Evolutionary conservation across 441 rosid species (phyloP), one percentile per base, ranked within the genome.

Genomic region (Brassica hybrid): DNA sequence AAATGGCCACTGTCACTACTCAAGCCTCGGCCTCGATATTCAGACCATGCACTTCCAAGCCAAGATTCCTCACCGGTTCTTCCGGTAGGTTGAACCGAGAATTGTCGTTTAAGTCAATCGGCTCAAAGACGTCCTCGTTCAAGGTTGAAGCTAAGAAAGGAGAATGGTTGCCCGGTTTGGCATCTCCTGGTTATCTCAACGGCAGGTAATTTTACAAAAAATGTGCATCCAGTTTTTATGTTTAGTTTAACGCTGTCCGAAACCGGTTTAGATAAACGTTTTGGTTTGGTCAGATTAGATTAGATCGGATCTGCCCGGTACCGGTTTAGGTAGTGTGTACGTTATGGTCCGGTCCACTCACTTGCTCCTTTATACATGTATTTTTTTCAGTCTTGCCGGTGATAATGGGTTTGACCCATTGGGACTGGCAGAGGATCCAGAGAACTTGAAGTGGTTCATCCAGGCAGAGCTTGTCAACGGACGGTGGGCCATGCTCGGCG

Each of bases 401-500:
- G 99, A 94, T 84, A 94, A 94, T 63, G 99, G 99, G 18, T 92
- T 94, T 69, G 99, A 94, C 82, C 99, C 99, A 0, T 82, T 94
- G 25, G 98, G 86, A 12, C 85, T 94, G 10, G 99, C 99, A 0
- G 99, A 94, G 85, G 99, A 94, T 81, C 99, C 99, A 0, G 99
- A 94, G 86, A 94, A 93, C 83, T 74, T 94, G 92, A 90, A 3
- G 79, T 94, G 99, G 99, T 94, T 6, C 73, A 70, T 94, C 38
- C 97, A 94, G 63, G 98, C 99, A 0, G 98, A 94, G 94, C 94
- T 94, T 1, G 99, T 94, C 67, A 94, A 94, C 27, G 76, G 88
- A 4, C 84, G 99, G 0, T 94, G 99, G 99, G 99, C 99, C 0
- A 94, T 94, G 99, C 81, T 94, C 77, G 99, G 99, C 0, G 99